A percentile compares a stretch with the other conserved stretches of the same genome.
These are phyloP conservation scores for Fusarium zealandicum DNA, from an alignment of 2,329 filamentous ascomycete species.

Conservation along the genomic window DNA sequence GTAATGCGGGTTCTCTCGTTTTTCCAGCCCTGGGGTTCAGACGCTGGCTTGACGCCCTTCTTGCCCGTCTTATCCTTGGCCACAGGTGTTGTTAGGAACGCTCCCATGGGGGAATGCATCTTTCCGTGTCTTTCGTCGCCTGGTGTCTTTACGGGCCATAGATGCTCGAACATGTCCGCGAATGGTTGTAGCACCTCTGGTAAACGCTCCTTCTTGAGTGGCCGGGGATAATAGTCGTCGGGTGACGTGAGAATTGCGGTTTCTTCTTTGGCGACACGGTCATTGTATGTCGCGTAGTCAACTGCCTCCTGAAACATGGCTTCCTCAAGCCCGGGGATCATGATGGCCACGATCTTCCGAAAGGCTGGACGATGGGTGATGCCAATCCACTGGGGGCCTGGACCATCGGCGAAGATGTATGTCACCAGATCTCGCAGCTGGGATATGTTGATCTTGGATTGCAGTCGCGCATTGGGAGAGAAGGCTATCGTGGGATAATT, in stretches of 20 bases:
- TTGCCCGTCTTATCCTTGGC: conserved; percentile 70
- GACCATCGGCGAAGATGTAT: conserved; percentile 72
- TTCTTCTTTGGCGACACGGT: conserved; percentile 45
- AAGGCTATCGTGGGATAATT: conserved; percentile 68
- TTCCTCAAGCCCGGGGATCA: conserved; percentile 90
- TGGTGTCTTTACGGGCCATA: conserved; percentile 89
- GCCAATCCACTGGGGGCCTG: conserved; percentile 70
- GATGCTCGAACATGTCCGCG: conserved; percentile 81
- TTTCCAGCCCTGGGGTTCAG: conserved; percentile 71
- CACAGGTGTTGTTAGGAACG: conserved; percentile 79
- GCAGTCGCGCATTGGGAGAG: conserved; percentile 63
- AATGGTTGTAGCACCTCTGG: conserved; percentile 68
- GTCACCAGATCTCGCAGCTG: conserved; percentile 69
- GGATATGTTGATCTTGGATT: conserved; percentile 67
- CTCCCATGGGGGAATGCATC: conserved; percentile 85
- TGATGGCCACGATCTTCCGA: conserved; percentile 83
- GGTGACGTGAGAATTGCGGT: conserved; percentile 51
- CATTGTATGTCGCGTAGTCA: conserved; percentile 57
- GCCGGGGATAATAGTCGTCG: conserved; percentile 66
- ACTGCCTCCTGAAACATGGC: conserved; percentile 79
- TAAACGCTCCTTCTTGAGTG: conserved; percentile 59
- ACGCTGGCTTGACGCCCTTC: conserved; percentile 65
- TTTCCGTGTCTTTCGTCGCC: conserved; percentile 83
- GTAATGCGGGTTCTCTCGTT: conserved; percentile 84
- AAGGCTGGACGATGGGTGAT: conserved; percentile 69